Conservation (phyloP, 2,329 filamentous ascomycete species). For the Nigrospora oryzae region DNA sequence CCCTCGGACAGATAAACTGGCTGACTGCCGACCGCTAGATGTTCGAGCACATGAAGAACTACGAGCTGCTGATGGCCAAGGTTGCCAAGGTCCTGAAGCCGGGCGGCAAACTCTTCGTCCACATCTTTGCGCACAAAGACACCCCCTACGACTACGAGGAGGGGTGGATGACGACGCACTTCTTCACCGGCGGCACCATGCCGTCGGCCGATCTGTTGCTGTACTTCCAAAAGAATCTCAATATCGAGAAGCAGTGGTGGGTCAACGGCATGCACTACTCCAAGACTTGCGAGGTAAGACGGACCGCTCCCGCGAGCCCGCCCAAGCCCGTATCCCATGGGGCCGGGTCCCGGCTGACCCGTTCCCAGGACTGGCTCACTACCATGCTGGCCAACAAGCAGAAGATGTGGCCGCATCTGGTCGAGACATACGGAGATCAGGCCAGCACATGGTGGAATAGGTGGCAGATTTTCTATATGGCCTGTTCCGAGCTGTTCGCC, state of each 20-base stretch:
- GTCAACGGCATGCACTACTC: slow-evolving; percentile 61
- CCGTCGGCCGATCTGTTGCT: slow-evolving; percentile 56
- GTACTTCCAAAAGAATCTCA: slow-evolving; percentile 57
- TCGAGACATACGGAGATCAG: slow-evolving; percentile 56
- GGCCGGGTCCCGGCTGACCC: background rate
- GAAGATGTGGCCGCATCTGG: slow-evolving; percentile 54
- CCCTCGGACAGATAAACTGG: background rate
- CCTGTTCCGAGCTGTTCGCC: slow-evolving; percentile 61
- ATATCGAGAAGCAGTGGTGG: slow-evolving; percentile 59
- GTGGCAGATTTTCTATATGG: slow-evolving; percentile 68
- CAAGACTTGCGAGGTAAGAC: slow-evolving; percentile 55
- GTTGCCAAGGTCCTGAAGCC: slow-evolving; percentile 50
- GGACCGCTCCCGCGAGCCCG: background rate
- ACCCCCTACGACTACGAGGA: slow-evolving; percentile 64
- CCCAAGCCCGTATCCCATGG: no score
- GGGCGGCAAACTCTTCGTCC: slow-evolving; percentile 59
- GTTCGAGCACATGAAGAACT: slow-evolving; percentile 74
- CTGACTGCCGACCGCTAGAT: slow-evolving; percentile 31
- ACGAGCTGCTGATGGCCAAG: slow-evolving; percentile 58
- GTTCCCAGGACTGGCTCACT: slow-evolving; percentile 47
- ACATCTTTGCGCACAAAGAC: slow-evolving; percentile 56
- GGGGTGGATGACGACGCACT: slow-evolving; percentile 67
- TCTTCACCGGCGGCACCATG: slow-evolving; percentile 70
- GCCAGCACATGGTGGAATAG: slow-evolving; percentile 57
- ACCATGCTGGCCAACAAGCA: slow-evolving; percentile 51